Percentiles rank a stretch among this genome's conserved stretches.
phyloP scores from a whole-genome alignment of 176 grass and related monocot species.

The Ensete glaucum region DNA sequence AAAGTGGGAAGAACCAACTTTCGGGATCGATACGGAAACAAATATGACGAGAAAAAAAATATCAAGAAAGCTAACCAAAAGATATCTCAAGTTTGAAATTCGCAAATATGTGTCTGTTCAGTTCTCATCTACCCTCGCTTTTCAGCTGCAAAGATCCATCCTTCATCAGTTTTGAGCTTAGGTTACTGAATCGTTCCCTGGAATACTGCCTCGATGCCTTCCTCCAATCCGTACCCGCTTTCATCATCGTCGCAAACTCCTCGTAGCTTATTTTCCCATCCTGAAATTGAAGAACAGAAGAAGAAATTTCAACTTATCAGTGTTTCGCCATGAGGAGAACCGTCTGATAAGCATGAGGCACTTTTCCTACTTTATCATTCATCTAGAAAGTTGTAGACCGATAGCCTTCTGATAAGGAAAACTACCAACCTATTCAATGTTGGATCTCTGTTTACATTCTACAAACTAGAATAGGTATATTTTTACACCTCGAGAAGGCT shows the following conservation, averaged over 20 bases:
- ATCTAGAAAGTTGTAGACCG: not conserved
- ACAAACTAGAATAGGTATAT: no score
- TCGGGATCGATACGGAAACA: not conserved
- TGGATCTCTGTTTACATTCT: no score
- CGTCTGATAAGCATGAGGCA: not conserved
- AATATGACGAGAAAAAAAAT: not conserved
- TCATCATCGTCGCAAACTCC: conserved; percentile 18
- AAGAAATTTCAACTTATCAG: not conserved
- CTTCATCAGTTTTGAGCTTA: conserved; percentile 13
- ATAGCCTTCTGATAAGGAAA: not conserved
- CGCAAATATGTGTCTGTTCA: not conserved
- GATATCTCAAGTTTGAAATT: not conserved
- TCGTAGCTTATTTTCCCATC: conserved; percentile 18
- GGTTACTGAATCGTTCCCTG: conserved; percentile 8
- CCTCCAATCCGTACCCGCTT: conserved; percentile 18
- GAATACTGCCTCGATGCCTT: conserved; percentile 25
- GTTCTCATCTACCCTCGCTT: not conserved
- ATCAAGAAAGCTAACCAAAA: not conserved
- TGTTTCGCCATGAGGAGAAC: not conserved
- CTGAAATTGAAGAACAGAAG: not conserved
- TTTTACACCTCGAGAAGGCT: no score
- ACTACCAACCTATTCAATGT: no score
- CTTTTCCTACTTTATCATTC: not conserved
- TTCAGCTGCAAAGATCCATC: conserved; percentile 3
- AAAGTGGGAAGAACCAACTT: not conserved